Conservation (phyloP, 345 rosid species). For the Anastatica hierochuntica region DNA sequence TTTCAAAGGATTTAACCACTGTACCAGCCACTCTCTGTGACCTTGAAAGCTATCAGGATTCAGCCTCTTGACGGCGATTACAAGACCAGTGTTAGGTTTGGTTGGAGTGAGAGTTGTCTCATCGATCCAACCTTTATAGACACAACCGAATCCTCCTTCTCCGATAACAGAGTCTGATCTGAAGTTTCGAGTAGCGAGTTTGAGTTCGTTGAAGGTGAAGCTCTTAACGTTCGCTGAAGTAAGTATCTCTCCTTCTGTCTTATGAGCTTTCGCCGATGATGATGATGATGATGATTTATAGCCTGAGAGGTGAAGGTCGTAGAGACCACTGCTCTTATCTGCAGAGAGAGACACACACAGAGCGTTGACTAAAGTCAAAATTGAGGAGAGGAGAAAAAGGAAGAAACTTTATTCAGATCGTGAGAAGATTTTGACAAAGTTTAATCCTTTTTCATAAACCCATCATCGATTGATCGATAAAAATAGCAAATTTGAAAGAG, state of each 20-base stretch:
- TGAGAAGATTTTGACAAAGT: background rate
- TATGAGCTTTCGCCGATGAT: slow-evolving; percentile 31
- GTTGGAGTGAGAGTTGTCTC: slow-evolving; percentile 54
- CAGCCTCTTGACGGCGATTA: slow-evolving; percentile 85
- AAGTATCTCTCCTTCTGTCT: slow-evolving; percentile 75
- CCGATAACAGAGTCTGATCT: slow-evolving; percentile 92
- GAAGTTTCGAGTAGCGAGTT: slow-evolving; percentile 76
- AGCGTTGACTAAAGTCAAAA: slow-evolving; percentile 22
- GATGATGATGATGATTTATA: slow-evolving; percentile 35
- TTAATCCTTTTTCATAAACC: background rate
- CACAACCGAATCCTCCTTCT: slow-evolving; percentile 94
- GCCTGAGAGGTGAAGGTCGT: slow-evolving; percentile 34
- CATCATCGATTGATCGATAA: background rate
- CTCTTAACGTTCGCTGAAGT: slow-evolving; percentile 54
- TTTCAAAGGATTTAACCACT: background rate
- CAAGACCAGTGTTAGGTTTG: slow-evolving; percentile 71
- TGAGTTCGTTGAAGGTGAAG: slow-evolving; percentile 61
- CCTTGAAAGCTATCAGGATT: slow-evolving; percentile 84
- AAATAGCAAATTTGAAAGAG: background rate
- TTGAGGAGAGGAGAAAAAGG: background rate
- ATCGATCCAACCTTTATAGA: slow-evolving; percentile 91
- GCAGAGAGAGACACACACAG: background rate
- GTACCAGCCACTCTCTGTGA: slow-evolving; percentile 93
- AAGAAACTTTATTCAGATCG: slow-evolving; percentile 6
- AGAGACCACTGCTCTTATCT: slow-evolving; percentile 33